These are phyloP conservation scores for Cardamine resedifolia DNA, from an alignment of 345 rosid species.

Conservation along the genomic window DNA sequence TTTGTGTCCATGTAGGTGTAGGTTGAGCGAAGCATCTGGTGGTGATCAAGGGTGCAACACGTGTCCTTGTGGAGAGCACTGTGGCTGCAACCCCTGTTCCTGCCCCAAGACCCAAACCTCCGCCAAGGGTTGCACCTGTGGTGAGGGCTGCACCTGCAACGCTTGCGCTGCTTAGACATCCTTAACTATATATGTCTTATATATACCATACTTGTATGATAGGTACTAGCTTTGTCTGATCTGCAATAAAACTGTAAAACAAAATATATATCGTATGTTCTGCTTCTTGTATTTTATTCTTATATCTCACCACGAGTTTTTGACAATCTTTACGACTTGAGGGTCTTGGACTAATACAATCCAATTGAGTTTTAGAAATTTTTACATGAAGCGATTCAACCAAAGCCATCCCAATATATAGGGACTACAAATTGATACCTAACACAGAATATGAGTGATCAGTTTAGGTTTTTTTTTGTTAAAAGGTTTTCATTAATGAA, in stretches of 20 bases:
- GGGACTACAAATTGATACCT: too few species aligned
- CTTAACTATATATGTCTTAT: background rate
- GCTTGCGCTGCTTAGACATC: slow-evolving; percentile 22
- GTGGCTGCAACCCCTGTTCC: slow-evolving; percentile 66
- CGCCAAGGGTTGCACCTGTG: slow-evolving; percentile 29
- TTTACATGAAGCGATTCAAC: background rate
- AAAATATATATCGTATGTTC: background rate
- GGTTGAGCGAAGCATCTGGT: slow-evolving; percentile 17
- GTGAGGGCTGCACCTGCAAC: slow-evolving; percentile 35
- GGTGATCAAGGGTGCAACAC: slow-evolving; percentile 40
- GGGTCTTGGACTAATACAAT: background rate
- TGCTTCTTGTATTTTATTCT: background rate
- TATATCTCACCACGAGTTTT: background rate
- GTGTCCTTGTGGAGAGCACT: slow-evolving; percentile 61
- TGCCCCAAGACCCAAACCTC: slow-evolving; percentile 38
- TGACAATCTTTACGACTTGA: background rate
- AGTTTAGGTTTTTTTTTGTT: too few species aligned
- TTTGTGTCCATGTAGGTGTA: slow-evolving; percentile 42
- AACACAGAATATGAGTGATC: too few species aligned
- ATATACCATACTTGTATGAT: slow-evolving; percentile 24
- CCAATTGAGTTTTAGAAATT: background rate
- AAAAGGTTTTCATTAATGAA: too few species aligned
- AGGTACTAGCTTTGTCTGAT: slow-evolving; percentile 18
- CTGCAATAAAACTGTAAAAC: slow-evolving; percentile 17
- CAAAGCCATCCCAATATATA: too few species aligned